Conservation (phyloP, 78 protist genomes). For the Speleostelium caveatum region DNA sequence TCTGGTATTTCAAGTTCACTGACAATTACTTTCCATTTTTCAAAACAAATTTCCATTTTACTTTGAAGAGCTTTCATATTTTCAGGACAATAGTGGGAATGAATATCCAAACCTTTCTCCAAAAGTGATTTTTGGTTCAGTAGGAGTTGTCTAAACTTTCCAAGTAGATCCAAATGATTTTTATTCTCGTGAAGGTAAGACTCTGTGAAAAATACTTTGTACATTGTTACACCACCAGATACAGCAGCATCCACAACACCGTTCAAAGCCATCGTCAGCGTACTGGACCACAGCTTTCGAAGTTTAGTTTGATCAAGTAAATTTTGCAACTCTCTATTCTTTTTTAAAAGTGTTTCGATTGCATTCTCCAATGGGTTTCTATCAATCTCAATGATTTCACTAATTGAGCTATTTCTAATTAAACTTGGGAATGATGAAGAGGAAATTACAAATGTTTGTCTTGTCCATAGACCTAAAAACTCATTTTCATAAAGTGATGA, state of each 20-base stretch:
- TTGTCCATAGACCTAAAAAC: slow-evolving; percentile 51
- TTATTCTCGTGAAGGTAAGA: slow-evolving; percentile 35
- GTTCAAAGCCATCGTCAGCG: slow-evolving; percentile 64
- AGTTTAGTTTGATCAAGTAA: slow-evolving; percentile 14
- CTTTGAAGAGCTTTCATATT: slow-evolving; percentile 72
- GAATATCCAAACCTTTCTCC: slow-evolving; percentile 55
- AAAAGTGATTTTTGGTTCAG: slow-evolving; percentile 15
- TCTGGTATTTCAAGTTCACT: slow-evolving; percentile 14
- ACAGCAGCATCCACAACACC: slow-evolving; percentile 82
- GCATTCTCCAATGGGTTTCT: slow-evolving; percentile 78
- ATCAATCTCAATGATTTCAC: slow-evolving; percentile 52
- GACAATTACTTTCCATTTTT: slow-evolving; percentile 63
- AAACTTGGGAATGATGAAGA: slow-evolving; percentile 26
- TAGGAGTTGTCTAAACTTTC: slow-evolving; percentile 10
- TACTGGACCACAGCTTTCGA: slow-evolving; percentile 41
- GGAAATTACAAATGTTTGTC: slow-evolving; percentile 44
- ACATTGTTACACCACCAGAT: slow-evolving; percentile 78
- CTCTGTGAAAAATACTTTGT: slow-evolving; percentile 36
- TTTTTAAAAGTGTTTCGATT: slow-evolving; percentile 32
- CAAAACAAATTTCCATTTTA: slow-evolving; percentile 75
- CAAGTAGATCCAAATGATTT: slow-evolving; percentile 6
- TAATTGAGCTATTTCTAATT: slow-evolving; percentile 34
- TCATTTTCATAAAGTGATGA: slow-evolving; percentile 19
- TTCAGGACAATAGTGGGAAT: slow-evolving; percentile 49
- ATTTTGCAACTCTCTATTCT: slow-evolving; percentile 62